Base-by-base conservation (phyloP, 208 protist species). In the Acanthamoeba healyi region DNA sequence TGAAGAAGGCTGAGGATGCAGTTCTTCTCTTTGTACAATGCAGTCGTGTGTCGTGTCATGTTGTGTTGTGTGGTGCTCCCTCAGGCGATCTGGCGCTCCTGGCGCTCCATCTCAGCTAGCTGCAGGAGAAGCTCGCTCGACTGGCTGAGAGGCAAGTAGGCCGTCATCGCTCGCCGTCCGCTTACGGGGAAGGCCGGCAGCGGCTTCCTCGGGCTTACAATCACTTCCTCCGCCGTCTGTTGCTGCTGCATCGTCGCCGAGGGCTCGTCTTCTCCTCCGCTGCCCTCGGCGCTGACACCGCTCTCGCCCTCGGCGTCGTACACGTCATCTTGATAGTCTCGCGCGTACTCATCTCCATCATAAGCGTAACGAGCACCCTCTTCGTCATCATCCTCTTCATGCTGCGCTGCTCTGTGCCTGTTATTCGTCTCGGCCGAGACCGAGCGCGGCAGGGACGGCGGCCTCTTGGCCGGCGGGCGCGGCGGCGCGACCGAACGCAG, bases 41-140 rank as follows among this genome's bases (percentile, higher is more conserved):
- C 14, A 54, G 54, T 15, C 14, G 15, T n/a, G 54, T 61, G 54
- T 61, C 54, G 14, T 22, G 54, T n/a, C 15, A 5, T 58, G 46
- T 51, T 51, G 46, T 1, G 5, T n/a, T 54, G 49, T 2, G 1
- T 0, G 14, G 15, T 54, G 49, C 10, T 54, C 15, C 10, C 15
- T 63, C 17, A 67, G 61, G 61, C 61, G 14, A 38, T 36, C 61
- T 67, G 61, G n/a, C 61, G 54, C n/a, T 74, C 32, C 36, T 79
- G 70, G 70, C 14, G 70, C 40, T 46, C 70, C 70, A 79, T 79
- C 32, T 79, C 70, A 0, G 70, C 70, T 22, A 79, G 70, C 38
- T 79, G 70, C 15, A 79, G 70, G 70, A 79, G 70, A 22, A 79
- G 70, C 40, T 79, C 70, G 70, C 70, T 44, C 10, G 70, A 79